phyloP scores from a whole-genome alignment of 2,329 filamentous ascomycete species.

The Penicillium sp. region DNA sequence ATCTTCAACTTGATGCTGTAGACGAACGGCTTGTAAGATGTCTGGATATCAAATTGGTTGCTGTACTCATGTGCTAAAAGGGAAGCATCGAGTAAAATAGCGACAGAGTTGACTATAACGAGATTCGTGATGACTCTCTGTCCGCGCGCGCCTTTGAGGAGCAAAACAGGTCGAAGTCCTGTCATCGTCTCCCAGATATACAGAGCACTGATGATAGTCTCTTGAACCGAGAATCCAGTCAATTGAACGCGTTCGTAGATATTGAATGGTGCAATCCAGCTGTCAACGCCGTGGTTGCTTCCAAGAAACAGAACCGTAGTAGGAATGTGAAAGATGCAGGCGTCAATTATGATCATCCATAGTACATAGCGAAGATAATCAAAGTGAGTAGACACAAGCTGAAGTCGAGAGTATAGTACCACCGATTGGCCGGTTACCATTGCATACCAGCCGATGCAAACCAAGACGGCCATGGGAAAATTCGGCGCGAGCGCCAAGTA shows the following conservation, averaged over 20 bases:
- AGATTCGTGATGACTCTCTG: conserved; percentile 12
- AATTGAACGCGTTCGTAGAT: conserved; percentile 51
- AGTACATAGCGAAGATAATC: conserved; percentile 28
- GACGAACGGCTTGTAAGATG: conserved; percentile 33
- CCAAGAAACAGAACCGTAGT: conserved; percentile 38
- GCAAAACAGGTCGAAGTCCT: conserved; percentile 8
- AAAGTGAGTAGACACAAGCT: conserved; percentile 34
- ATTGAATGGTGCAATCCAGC: conserved; percentile 33
- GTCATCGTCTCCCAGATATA: conserved; percentile 50
- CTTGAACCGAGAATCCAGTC: conserved; percentile 51
- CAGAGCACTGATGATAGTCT: conserved; percentile 48
- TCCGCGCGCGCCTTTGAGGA: conserved; percentile 12
- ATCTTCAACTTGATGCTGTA: conserved; percentile 42
- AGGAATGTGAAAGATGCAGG: conserved; percentile 36
- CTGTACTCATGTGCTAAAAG: conserved; percentile 37
- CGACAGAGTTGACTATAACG: conserved; percentile 41
- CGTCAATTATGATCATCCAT: conserved; percentile 41
- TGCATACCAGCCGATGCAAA: conserved; percentile 40
- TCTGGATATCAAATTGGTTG: conserved; percentile 35
- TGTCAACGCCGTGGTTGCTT: conserved; percentile 12
- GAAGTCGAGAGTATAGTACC: conserved; percentile 44
- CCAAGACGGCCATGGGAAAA: conserved; percentile 30
- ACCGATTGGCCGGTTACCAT: conserved; percentile 44
- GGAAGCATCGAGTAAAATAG: conserved; percentile 44
- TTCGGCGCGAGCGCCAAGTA: conserved; percentile 21